Percentiles rank a stretch among this genome's conserved stretches.
Conservation (phyloP, 2,329 filamentous ascomycete genomes). For the Orbilia javanica region DNA sequence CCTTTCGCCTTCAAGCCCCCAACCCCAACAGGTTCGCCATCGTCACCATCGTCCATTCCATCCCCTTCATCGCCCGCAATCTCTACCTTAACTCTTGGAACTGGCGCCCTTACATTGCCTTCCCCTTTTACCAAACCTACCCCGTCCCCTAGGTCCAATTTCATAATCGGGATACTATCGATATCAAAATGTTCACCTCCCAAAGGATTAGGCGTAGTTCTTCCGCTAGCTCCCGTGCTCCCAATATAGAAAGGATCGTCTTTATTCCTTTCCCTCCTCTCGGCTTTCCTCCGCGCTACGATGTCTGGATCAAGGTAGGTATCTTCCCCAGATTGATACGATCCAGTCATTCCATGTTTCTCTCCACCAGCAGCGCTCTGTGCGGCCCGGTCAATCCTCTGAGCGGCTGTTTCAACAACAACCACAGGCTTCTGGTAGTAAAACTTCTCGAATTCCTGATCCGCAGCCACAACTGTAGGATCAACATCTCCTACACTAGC, state of each 20-base stretch:
- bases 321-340: slow-evolving; percentile 75
- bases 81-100: slow-evolving; percentile 73
- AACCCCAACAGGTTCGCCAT: slow-evolving; percentile 69
- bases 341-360: slow-evolving; percentile 64
- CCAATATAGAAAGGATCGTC: slow-evolving; percentile 97
- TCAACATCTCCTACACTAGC: slow-evolving; percentile 67
- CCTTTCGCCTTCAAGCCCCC: slow-evolving; percentile 62
- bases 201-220: slow-evolving; percentile 66
- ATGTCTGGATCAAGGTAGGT: slow-evolving; percentile 79
- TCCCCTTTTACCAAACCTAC: slow-evolving; percentile 61
- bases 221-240: slow-evolving; percentile 56
- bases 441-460: slow-evolving; percentile 77
- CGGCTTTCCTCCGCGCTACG: slow-evolving; percentile 78
- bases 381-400: slow-evolving; percentile 60
- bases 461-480: slow-evolving; percentile 65
- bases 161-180: slow-evolving; percentile 95
- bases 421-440: slow-evolving; percentile 69
- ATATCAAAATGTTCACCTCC: slow-evolving; percentile 77
- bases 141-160: slow-evolving; percentile 79
- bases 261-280: slow-evolving; percentile 83
- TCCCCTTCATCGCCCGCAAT: slow-evolving; percentile 81
- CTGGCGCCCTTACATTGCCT: slow-evolving; percentile 63
- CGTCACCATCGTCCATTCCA: slow-evolving; percentile 67
- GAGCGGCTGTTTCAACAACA: slow-evolving; percentile 53
- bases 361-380: slow-evolving; percentile 29